Evolutionary conservation across 805 yeast genomes (phyloP), one percentile per base, ranked within the genome.

Genomic region (Hanseniaspora mollemarum): DNA sequence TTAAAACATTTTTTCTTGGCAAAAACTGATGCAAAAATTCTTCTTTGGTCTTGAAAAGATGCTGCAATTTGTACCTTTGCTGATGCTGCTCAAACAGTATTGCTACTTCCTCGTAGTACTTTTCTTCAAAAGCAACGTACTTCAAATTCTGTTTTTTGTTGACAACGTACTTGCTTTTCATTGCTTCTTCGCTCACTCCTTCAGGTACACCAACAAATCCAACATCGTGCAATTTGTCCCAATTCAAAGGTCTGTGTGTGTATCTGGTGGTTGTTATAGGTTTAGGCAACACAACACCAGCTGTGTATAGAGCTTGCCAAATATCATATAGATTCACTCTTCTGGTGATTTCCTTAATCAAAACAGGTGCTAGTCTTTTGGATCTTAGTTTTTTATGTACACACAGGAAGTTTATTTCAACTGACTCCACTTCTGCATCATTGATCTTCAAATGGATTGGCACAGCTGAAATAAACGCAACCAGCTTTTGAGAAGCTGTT

Each of bases 291-390:
- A 87, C 81, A 2, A 81, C 78, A 10, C 97, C 98, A 0, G 90
- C 95, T 9, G 98, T 90, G 67, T 86, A 87, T 54, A 92, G 73
- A 0, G 97, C 98, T 65, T 88, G 96, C 95, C 96, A 92, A 54
- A 88, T 83, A 53, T 84, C 77, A 40, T 74, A 72, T 55, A 77
- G 74, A 67, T 92, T 90, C 56, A 92, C 92, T 58, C 97, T 75
- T 62, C 98, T 76, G 3, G 97, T 92, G 57, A 92, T 83, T 66
- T 92, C 98, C 60, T 84, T 84, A 65, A 92, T 92, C 60, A 92
- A 71, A 12, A 92, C 83, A 1, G 98, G 98, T 0, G 98, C 88
- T 62, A 92, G 73, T 59, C 98, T 79, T 65, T 92, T 92, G n/a
- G 87, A 74, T 62, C 98, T 75, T 57, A 92, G 73, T 66, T 90